Percentiles rank a stretch among this genome's conserved stretches.
These are phyloP conservation scores for Huntiella decipiens DNA, from an alignment of 2,329 filamentous ascomycete species.

Conservation along the genomic window DNA sequence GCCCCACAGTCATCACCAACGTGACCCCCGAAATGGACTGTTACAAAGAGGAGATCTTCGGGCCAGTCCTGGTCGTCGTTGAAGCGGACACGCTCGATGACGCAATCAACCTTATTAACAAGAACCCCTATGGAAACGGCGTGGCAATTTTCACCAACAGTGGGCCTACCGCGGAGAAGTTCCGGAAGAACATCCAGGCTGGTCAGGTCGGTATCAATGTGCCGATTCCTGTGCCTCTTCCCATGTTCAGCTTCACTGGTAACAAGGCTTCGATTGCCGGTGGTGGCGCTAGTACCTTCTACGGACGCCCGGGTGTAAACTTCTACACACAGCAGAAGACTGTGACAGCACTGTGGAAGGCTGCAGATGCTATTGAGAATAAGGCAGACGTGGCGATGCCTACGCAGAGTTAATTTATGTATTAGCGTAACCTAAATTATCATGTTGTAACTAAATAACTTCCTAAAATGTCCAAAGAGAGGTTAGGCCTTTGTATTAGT, in stretches of 20 bases:
- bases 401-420: constrained; percentile 14
- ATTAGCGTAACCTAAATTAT: not conserved
- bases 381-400: constrained; percentile 87
- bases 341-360: constrained; percentile 69
- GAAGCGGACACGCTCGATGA: constrained; percentile 63
- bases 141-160: constrained; percentile 69
- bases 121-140: constrained; percentile 74
- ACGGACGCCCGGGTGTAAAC: constrained; percentile 75
- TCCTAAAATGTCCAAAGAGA: too few relatives aligned
- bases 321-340: constrained; percentile 99
- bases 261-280: constrained; percentile 86
- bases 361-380: constrained; percentile 42
- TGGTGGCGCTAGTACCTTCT: constrained; percentile 83
- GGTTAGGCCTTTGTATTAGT: too few relatives aligned
- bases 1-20: constrained; percentile 64
- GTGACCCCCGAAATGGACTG: constrained; percentile 67
- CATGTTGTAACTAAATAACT: not conserved
- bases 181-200: constrained; percentile 65
- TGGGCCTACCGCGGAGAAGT: constrained; percentile 56
- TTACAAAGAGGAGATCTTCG: constrained; percentile 74
- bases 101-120: constrained; percentile 64
- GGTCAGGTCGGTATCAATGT: constrained; percentile 79
- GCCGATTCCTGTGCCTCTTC: constrained; percentile 52
- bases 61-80: constrained; percentile 65
- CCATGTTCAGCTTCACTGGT: constrained; percentile 55